Percentiles rank a stretch among this genome's conserved stretches.
Evolutionary conservation across 306 rosid species (phyloP).

Genomic region (Malus fusca): DNA sequence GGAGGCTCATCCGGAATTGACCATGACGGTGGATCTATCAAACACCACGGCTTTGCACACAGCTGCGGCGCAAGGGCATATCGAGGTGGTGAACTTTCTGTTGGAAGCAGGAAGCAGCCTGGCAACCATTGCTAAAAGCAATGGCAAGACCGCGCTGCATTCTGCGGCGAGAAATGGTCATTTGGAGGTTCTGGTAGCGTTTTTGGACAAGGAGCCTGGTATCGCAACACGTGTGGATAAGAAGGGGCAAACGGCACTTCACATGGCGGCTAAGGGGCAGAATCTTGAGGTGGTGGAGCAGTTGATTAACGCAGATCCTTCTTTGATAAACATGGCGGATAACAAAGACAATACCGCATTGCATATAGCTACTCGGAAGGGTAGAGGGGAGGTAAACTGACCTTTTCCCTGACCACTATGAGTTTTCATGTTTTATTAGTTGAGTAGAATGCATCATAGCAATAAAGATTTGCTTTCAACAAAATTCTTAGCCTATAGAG

Average conservation of each 20-base stretch:
- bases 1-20: constrained; percentile 73
- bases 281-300: constrained; percentile 61
- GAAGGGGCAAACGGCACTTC: constrained; percentile 96
- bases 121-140: constrained; percentile 84
- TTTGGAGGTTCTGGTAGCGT: constrained; percentile 52
- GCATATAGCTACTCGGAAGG: constrained; percentile 87
- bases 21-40: constrained; percentile 87
- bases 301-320: constrained; percentile 58
- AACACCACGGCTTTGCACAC: constrained; percentile 97
- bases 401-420: neutral
- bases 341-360: constrained; percentile 68
- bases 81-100: constrained; percentile 53
- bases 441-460: neutral
- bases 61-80: constrained; percentile 87
- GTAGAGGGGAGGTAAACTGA: constrained; percentile 57
- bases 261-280: constrained; percentile 96
- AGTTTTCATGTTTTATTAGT: neutral
- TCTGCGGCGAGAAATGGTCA: constrained; percentile 96
- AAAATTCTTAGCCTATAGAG: neutral
- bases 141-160: constrained; percentile 89
- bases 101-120: constrained; percentile 75
- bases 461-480: neutral
- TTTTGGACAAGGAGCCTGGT: constrained; percentile 56
- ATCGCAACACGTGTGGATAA: constrained; percentile 56
- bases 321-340: constrained; percentile 61